Base-by-base conservation (phyloP, 2,329 filamentous ascomycete genomes). In the Rhexocercosporidium sp. region DNA sequence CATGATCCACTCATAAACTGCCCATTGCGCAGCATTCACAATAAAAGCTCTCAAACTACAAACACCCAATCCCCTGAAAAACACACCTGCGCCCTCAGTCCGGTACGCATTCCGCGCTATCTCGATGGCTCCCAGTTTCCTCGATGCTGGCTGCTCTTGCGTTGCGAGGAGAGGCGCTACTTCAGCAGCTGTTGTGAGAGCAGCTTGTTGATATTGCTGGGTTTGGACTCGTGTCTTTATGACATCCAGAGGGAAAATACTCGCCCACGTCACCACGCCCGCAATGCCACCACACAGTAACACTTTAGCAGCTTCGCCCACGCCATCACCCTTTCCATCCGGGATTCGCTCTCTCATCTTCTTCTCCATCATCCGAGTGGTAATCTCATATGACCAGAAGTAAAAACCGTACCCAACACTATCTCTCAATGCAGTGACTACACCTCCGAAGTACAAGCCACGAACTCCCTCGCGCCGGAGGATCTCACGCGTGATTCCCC, bases 341-440 rank as follows among this genome's bases (percentile, higher is more conserved):
- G 20, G 29, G 27, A 41, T 62, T 22, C 47, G 56, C 14, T 67
- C 47, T 12, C 54, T 66, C 61, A 71, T 69, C 51, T 65, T 70
- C 3, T 65, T 54, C n/a, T 62, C 81, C 78, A 89, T 82, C 63
- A 83, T 81, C 41, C 87, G 84, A 70, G 90, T 93, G 70, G 85
- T 88, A 66, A 94, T 81, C 79, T 96, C 92, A 76, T 97, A 98
- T 0, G 91, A 91, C 92, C 92, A 97, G 78, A 98, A 98, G 77
- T 97, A 98, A 79, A 97, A 97, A 0, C 94, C 95, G 80, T 97
- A 98, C n/a, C 95, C 95, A 64, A 97, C 86, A 66, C 91, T 90
- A 79, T 98, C 95, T 59, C 95, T 85, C 47, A 95, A 77, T 62
- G 91, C 92, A 0, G 95, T 98, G 18, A 97, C 88, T 0, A 82